Evolutionary conservation across 192 early-diverging fungal species (phyloP), one percentile per base, ranked within the genome.

Genomic region (Coemansia sp.): DNA sequence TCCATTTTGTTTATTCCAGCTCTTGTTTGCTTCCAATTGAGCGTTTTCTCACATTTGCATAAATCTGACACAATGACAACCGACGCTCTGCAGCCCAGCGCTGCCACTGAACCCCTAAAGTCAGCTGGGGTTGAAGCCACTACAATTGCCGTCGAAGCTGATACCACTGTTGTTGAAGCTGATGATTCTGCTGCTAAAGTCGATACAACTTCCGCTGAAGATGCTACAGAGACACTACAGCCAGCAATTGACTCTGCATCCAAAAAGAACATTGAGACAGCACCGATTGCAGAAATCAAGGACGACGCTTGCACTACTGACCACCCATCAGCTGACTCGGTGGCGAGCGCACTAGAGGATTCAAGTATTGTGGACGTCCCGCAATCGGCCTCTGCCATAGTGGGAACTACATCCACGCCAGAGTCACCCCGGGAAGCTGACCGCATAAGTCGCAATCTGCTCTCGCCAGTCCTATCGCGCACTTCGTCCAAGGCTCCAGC

Each of bases 401-500:
- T 27, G 20, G 56, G 29, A 32, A 18, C 47, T 16, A 20, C 49
- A 0, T 19, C 48, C 19, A 16, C 48, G 48, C 48, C 48, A 19
- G 26, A 1, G 10, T 57, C 55, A 4, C 55, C 55, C 10, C 12
- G 37, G 2, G 55, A 57, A 18, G 18, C 55, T 8, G 55, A 57
- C 9, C 55, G 55, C 19, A 20, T 57, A 9, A 57, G 29, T 22
- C 29, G 23, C 3, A 12, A 16, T 18, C 3, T 39, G 32, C 55
- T 57, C 4, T 57, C 55, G 18, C 52, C 47, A 18, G n/a, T 47
- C 35, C 11, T 66, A 37, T 29, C 58, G 24, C 69, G 69, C 57
- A 57, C 62, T 23, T 71, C 69, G 3, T 53, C 55, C 37, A 71
- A 71, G 51, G 49, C 39, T 14, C 69, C 69, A 4, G 57, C 62